Conservation (phyloP, 2,329 filamentous ascomycete genomes). For the Diplodia scrobiculata region DNA sequence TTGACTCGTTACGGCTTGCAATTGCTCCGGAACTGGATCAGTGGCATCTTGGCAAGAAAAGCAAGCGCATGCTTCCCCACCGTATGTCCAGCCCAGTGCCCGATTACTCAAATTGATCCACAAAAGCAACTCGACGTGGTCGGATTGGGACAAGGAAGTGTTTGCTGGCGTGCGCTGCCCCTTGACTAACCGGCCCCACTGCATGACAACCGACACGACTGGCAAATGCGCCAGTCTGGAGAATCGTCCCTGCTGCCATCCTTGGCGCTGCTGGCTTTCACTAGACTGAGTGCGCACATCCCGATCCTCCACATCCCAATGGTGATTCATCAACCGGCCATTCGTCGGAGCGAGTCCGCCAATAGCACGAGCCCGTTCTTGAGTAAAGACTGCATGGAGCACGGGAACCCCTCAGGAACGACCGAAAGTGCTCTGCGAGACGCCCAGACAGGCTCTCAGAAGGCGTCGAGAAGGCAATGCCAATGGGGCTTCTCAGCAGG, state of each 20-base stretch:
- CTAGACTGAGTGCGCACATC: background rate
- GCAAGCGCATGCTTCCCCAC: background rate
- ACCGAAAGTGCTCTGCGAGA: background rate
- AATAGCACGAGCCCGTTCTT: background rate
- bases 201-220: background rate
- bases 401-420: slow-evolving; percentile 14
- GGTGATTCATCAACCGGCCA: background rate
- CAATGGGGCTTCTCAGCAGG: background rate
- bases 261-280: background rate
- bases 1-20: slow-evolving; percentile 21
- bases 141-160: slow-evolving; percentile 1
- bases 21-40: background rate
- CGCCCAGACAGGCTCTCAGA: background rate
- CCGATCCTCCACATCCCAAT: background rate
- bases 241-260: background rate
- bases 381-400: background rate
- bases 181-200: background rate
- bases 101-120: background rate
- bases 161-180: background rate
- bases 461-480: background rate
- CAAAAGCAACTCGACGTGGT: background rate
- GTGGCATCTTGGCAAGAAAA: background rate
- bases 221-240: background rate
- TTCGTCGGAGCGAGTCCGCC: background rate
- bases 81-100: background rate